These are phyloP conservation scores for Endocarpon pusillum DNA, from an alignment of 495 filamentous ascomycete species.

Conservation along the genomic window DNA sequence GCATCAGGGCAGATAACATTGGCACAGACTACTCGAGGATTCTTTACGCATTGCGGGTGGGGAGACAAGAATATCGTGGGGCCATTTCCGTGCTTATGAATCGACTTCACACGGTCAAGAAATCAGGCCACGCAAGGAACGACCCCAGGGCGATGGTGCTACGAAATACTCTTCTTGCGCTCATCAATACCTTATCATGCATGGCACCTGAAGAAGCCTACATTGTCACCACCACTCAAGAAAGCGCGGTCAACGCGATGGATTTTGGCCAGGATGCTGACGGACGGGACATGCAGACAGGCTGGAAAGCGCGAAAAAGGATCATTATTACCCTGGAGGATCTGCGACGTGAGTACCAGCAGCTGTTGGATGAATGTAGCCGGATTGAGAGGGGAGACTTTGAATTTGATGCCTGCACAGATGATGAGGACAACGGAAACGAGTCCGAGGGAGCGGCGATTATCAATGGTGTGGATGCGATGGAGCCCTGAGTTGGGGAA, in stretches of 20 bases:
- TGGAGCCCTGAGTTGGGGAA: no score
- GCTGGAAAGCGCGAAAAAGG: conserved; percentile 11
- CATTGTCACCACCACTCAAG: conserved; percentile 26
- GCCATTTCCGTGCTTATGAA: conserved; percentile 63
- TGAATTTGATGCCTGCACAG: conserved; percentile 33
- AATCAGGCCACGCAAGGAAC: conserved; percentile 34
- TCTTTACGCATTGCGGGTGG: conserved; percentile 76
- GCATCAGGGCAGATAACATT: no score
- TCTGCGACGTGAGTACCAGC: conserved; percentile 68
- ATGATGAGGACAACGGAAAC: conserved; percentile 14
- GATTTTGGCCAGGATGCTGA: conserved; percentile 30
- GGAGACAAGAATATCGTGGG: conserved; percentile 70
- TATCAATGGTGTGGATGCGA: no score
- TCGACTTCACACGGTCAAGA: conserved; percentile 44
- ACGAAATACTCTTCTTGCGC: conserved; percentile 49
- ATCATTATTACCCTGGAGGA: conserved; percentile 66
- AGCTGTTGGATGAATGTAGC: conserved; percentile 62
- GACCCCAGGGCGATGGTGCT: conserved; percentile 38
- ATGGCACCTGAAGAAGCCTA: conserved; percentile 70
- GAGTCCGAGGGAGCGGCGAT: no score
- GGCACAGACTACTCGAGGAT: conserved; percentile 52
- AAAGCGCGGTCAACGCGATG: no score
- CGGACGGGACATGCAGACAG: conserved; percentile 8
- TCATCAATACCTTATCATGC: conserved; percentile 78
- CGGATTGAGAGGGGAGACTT: conserved; percentile 43